Evolutionary conservation across 805 yeast species (phyloP).

Genomic region (Wickerhamiella occidentalis): DNA sequence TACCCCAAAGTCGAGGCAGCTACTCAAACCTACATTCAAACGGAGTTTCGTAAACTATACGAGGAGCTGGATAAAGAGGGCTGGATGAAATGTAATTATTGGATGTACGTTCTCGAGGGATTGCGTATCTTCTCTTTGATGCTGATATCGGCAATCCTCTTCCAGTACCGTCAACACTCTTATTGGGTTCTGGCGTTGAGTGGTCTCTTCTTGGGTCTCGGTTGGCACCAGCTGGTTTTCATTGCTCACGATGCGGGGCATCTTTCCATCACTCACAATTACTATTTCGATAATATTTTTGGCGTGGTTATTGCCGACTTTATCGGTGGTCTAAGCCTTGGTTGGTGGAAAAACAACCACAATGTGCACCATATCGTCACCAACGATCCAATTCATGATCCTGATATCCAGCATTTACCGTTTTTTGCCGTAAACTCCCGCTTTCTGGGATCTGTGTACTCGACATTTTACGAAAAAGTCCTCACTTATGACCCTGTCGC

Average conservation of each 20-base stretch:
- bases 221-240: constrained; percentile 84
- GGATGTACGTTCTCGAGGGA: constrained; percentile 59
- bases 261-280: constrained; percentile 67
- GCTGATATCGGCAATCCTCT: constrained; percentile 37
- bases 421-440: constrained; percentile 75
- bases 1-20: constrained; percentile 56
- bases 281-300: constrained; percentile 58
- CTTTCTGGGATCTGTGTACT: constrained; percentile 55
- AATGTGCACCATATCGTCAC: constrained; percentile 86
- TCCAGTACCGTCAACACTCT: constrained; percentile 24
- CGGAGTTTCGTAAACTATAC: constrained; percentile 52
- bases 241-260: constrained; percentile 90
- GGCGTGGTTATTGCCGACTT: constrained; percentile 66
- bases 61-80: constrained; percentile 42
- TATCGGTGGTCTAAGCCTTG: constrained; percentile 77
- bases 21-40: constrained; percentile 48
- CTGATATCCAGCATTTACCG: constrained; percentile 87
- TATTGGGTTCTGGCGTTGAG: constrained; percentile 36
- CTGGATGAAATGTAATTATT: constrained; percentile 59
- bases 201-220: constrained; percentile 56
- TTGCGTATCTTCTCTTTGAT: constrained; percentile 47
- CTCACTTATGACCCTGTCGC: constrained; percentile 62
- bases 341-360: constrained; percentile 94
- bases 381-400: constrained; percentile 90
- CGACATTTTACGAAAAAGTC: constrained; percentile 63